Evolutionary conservation across 805 yeast genomes (phyloP), one percentile per base, ranked within the genome.

Genomic region (Kodamaea laetipori): DNA sequence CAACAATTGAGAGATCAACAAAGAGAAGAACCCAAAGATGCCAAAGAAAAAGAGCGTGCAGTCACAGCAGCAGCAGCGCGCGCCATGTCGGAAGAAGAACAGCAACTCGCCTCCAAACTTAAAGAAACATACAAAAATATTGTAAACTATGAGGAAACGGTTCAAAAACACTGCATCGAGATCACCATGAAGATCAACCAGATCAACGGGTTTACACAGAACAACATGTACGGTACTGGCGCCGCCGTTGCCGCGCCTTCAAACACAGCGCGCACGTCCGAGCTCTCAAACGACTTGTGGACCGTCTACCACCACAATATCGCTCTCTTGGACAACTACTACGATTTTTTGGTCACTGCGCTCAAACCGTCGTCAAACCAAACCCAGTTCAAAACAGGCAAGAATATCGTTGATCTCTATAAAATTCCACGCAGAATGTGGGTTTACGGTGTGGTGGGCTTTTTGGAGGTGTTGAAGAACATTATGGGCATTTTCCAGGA

Each of bases 401-500:
- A 80, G 56, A 87, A 85, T 51, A 79, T 86, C 37, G 86, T 86
- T 6, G 84, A 83, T 50, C 77, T 84, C 31, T 86, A 86, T 60
- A 80, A 89, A 60, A 84, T 86, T 33, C 86, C 87, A 26, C 72
- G 92, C 54, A 69, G 94, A 53, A 72, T 86, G 71, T 86, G 94
- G 94, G 90, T 86, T 6, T 86, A 86, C 60, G 95, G 95, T 18
- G 81, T 87, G 10, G 90, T 86, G 11, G 87, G 90, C 13, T 84
- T 86, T 53, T 63, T 85, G 39, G 94, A 85, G 58, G 89, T 85
- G 5, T 65, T 85, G 55, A 85, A 85, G 57, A 85, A 84, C 59
- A 84, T 85, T 37, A 79, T 81, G 47, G 81, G 84, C 13, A 79
- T 84, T 16, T 84, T 83, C 55, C 79, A 80, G 55, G 90, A 85